Base-by-base conservation (phyloP, 352 stramenopile genomes). In the Phytophthora palmivora region DNA sequence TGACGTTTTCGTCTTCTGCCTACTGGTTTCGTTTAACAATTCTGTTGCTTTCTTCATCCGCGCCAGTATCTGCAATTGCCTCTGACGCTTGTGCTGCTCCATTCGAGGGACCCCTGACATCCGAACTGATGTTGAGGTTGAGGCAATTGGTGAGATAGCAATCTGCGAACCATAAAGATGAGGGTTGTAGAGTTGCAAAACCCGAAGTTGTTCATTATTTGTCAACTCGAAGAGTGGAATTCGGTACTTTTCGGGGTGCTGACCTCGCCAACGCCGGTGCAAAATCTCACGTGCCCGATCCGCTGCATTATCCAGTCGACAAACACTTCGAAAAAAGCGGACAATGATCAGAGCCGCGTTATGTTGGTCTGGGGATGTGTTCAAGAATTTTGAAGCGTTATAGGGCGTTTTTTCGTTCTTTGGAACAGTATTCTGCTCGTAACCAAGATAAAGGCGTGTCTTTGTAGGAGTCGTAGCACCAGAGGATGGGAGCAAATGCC, bases 181-280 rank as follows among this genome's bases (percentile, higher is more conserved):
- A n/a, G 82, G 82, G 30, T 91, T 91, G 49, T 86, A 88, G 44
- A 79, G 81, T 48, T 87, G 79, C 43, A 91, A 58, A 2, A 91
- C 61, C 0, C 63, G 73, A 8, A 87, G 63, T 38, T 89, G 82
- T 43, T 91, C 49, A 19, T 53, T 58, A 9, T 61, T 72, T 12
- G 63, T 87, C 48, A 88, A 42, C 16, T 70, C 49, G 7, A 53
- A 51, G n/a, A 69, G 33, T 6, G 64, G 58, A 30, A 51, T 61
- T 18, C 55, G 58, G 33, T 60, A 64, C 34, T 50, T 70, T 18
- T 73, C 22, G 1, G 56, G 59, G 9, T 70, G 70, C 11, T 64
- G 61, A 41, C 70, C 50, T 43, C 69, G 67, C 18, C 73, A 72
- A 2, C 63, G 62, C 1, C 69, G 72, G n/a, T 76, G 67, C 2